phyloP scores from a whole-genome alignment of 2,329 filamentous ascomycete genomes.

The Apiospora pterosperma region DNA sequence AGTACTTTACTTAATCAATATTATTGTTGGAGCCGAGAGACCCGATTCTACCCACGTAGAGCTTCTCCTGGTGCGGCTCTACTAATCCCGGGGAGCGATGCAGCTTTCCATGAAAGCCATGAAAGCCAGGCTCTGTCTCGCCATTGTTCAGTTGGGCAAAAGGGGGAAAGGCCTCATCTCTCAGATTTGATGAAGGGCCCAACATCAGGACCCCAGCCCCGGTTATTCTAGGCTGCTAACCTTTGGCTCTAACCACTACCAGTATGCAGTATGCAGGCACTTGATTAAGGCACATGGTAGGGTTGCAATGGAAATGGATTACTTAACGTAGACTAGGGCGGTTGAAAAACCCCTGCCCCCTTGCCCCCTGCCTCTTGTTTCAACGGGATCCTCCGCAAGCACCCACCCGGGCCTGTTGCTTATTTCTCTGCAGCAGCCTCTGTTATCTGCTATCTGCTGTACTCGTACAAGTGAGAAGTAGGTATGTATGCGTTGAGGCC shows the following conservation, averaged over 20 bases:
- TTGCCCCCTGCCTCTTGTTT: not conserved
- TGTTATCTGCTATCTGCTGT: no score
- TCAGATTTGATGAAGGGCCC: not conserved
- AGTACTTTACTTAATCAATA: not conserved
- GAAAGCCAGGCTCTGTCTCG: no score
- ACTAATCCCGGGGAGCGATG: no score
- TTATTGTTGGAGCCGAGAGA: not conserved
- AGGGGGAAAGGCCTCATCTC: not conserved
- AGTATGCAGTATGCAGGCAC: no score
- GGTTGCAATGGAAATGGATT: not conserved
- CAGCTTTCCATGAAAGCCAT: no score
- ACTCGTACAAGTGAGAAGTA: no score
- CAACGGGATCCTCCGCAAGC: not conserved
- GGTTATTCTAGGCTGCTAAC: not conserved
- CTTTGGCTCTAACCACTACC: no score
- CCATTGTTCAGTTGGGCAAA: not conserved
- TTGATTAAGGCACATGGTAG: not conserved
- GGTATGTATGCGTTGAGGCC: no score
- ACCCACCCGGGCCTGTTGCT: no score
- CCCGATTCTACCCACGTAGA: not conserved
- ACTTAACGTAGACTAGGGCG: no score
- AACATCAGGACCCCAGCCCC: not conserved
- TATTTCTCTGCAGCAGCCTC: no score
- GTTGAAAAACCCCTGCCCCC: not conserved
- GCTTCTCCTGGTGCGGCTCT: not conserved